A percentile compares a stretch with the other conserved stretches of the same genome.
Evolutionary conservation across 2,329 filamentous ascomycete genomes (phyloP).

Genomic region (Ilyonectria sp.): DNA sequence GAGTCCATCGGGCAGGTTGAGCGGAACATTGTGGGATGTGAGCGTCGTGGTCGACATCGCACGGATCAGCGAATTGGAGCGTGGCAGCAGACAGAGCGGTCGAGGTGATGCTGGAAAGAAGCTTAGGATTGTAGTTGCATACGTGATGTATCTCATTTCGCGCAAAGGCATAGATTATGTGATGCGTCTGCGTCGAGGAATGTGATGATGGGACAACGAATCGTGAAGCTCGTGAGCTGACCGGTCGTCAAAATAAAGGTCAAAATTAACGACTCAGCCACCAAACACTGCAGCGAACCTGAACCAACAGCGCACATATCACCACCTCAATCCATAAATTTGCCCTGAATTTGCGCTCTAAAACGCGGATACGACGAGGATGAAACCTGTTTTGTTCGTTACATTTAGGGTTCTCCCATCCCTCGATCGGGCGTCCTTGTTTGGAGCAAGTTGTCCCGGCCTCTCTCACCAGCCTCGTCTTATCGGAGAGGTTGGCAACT

Average conservation of each 20-base stretch:
- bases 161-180: neutral
- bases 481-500: too few relatives aligned
- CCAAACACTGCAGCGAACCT: neutral
- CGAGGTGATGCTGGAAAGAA: neutral
- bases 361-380: too few relatives aligned
- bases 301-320: neutral
- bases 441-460: too few relatives aligned
- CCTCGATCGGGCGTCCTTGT: too few relatives aligned
- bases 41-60: conserved; percentile 44
- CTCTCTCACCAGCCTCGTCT: too few relatives aligned
- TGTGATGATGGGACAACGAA: conserved; percentile 4
- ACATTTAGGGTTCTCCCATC: too few relatives aligned
- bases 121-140: conserved; percentile 3
- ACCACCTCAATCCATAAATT: neutral
- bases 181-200: neutral
- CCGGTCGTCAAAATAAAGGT: neutral
- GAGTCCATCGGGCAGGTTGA: conserved; percentile 62
- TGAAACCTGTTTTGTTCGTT: too few relatives aligned
- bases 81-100: neutral
- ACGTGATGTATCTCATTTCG: conserved; percentile 34
- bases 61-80: conserved; percentile 20
- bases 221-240: neutral
- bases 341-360: too few relatives aligned
- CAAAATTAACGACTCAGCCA: neutral
- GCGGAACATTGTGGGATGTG: conserved; percentile 52